Base-by-base conservation (phyloP, 83 land plant genomes). In the Picea abies region DNA sequence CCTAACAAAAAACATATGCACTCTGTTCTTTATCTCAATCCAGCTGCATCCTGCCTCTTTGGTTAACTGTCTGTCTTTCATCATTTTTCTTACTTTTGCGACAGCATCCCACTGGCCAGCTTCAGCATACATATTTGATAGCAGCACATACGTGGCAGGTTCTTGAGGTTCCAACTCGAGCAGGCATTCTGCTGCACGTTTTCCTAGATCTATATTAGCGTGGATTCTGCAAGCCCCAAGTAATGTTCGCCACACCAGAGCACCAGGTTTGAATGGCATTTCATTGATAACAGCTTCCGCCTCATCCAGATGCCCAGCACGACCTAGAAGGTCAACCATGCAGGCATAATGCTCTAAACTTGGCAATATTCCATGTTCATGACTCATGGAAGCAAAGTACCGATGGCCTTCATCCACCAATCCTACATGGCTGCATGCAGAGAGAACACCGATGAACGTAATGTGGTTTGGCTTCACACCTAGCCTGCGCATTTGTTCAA, bases 301-400 rank as follows among this genome's bases (percentile, higher is more conserved):
- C 78, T 89, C 82, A 0, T 49, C 63, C 0, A 89, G 84, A 3
- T 52, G 63, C 19, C 91, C 87, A 19, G 88, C 82, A n/a, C 91
- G 83, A 25, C 91, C 91, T 16, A 84, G 78, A 19, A 88, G 62
- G 79, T 88, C 90, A 81, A 88, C 85, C 88, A 84, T 77, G 62
- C 90, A 89, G 3, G 90, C 90, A 84, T 89, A 89, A 72, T 89
- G 90, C 78, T 89, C 91, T 83, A 89, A 84, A 22, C 80, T 87
- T 25, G 87, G 89, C 29, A 56, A n/a, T 22, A 89, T 67, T 25
- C 87, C 85, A 81, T 89, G 83, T 26, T 84, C 83, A 23, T 61
- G 47, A 44, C 23, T 39, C 89, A 89, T 89, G 37, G 89, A 84
- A 37, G 72, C 35, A 70, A 89, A 89, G 66, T 84, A 66, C 62